Evolutionary conservation across 108 stramenopile species (phyloP), one percentile per base, ranked within the genome.

Genomic region (Nitzschia sp.): DNA sequence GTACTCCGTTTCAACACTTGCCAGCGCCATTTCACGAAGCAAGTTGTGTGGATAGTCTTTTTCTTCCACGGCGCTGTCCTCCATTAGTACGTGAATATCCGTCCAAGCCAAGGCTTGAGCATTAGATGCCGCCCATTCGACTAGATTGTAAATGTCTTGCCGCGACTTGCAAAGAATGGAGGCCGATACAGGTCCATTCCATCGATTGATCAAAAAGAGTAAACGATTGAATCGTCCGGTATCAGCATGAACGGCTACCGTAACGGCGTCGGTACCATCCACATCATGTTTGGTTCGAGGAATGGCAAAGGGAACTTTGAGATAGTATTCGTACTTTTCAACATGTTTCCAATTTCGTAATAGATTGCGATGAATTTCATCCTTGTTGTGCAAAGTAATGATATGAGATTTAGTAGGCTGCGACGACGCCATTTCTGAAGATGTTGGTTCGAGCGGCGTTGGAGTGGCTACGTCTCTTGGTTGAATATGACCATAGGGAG

Each of bases 11-110:
- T 71, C 70, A 4, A 57, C 45, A 25, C 23, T 46, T 32, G 8
- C 29, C 46, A 64, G 17, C 11, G 70, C 70, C 42, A 55, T 11
- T 27, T 71, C 19, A 26, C 70, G 70, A 27, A 71, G 33, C 2
- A 71, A 15, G 54, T 71, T 71, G 60, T 63, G 32, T 6, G 70
- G 70, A 23, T 71, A 71, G 5, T 58, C 33, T 15, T 9, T 9
- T 13, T 42, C n/a, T n/a, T n/a, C n/a, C n/a, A n/a, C 24, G 24
- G 28, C 25, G 0, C 18, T 11, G 1, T 59, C n/a, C 6, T 59
- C 58, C 58, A 59, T 34, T 15, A 29, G 58, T 19, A 59, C 29
- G 21, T 59, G 58, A 59, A 59, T 32, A 32, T 59, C 58, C 28
- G 29, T 32, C 2, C 29, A 32, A 3, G n/a, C 28, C 3, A 59